Evolutionary conservation across 306 rosid species (phyloP).

Genomic region (Prunus kanzakura): DNA sequence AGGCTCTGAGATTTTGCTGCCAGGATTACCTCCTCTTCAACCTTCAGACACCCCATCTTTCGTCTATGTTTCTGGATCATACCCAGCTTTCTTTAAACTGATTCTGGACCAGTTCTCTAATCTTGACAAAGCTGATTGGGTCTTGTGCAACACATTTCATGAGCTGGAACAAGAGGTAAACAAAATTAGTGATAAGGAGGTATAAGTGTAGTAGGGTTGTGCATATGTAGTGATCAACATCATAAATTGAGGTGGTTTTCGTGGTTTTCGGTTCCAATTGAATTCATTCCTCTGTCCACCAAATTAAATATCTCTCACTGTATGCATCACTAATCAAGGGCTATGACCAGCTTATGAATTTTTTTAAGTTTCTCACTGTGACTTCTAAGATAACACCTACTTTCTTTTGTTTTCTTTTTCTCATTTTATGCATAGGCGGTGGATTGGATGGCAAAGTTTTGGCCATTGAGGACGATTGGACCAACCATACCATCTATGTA

Average conservation of each 20-base stretch:
- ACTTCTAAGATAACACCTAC: too few relatives aligned
- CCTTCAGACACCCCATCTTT: constrained; percentile 39
- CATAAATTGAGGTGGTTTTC: too few relatives aligned
- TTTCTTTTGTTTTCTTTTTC: too few relatives aligned
- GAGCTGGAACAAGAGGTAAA: constrained; percentile 36
- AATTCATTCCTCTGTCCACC: too few relatives aligned
- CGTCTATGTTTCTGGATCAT: neutral
- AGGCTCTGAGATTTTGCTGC: constrained; percentile 16
- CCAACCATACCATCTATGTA: constrained; percentile 40
- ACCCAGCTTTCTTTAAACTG: neutral
- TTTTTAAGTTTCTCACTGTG: too few relatives aligned
- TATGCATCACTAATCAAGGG: too few relatives aligned
- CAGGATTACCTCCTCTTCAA: constrained; percentile 20
- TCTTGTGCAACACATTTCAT: constrained; percentile 30
- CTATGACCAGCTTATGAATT: too few relatives aligned
- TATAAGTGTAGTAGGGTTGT: too few relatives aligned
- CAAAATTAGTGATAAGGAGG: too few relatives aligned
- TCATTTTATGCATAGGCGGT: constrained; percentile 5
- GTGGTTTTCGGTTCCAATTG: too few relatives aligned
- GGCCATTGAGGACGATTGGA: constrained; percentile 40
- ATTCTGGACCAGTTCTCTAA: constrained; percentile 32
- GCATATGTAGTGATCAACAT: too few relatives aligned
- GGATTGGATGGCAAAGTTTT: constrained; percentile 30
- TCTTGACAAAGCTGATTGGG: constrained; percentile 36
- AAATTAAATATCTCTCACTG: too few relatives aligned